phyloP scores from a whole-genome alignment of 2,329 filamentous ascomycete species.

The Monosporascus ibericus region DNA sequence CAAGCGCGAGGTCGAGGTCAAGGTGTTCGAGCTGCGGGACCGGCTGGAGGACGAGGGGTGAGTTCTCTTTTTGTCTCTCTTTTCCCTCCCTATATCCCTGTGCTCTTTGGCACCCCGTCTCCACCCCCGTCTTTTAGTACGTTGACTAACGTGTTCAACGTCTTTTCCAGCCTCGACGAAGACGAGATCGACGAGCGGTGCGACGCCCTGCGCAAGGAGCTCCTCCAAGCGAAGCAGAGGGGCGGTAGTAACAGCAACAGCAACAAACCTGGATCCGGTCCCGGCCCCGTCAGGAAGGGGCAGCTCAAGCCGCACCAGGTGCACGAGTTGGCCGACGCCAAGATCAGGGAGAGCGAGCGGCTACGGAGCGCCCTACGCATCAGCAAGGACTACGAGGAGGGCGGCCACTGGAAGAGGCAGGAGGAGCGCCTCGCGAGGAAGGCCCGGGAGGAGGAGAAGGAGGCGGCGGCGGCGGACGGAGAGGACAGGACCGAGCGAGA shows the following conservation, averaged over 20 bases:
- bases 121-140: no score
- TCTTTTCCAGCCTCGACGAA: conserved; percentile 59
- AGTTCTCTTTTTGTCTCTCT: conserved; percentile 16
- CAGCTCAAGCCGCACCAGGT: conserved; percentile 84
- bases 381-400: conserved; percentile 77
- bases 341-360: conserved; percentile 91
- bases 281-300: conserved; percentile 40
- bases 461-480: background rate
- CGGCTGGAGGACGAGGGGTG: conserved; percentile 86
- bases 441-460: conserved; percentile 33
- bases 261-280: conserved; percentile 23
- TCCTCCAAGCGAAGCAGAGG: conserved; percentile 42
- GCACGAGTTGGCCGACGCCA: conserved; percentile 91
- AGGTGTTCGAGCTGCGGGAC: conserved; percentile 86
- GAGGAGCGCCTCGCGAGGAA: conserved; percentile 57
- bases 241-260: background rate
- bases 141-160: conserved; percentile 7
- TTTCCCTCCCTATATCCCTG: background rate
- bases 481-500: conserved; percentile 1
- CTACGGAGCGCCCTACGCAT: conserved; percentile 83
- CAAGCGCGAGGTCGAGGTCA: conserved; percentile 84
- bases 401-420: conserved; percentile 77
- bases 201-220: conserved; percentile 57
- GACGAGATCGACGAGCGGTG: conserved; percentile 83
- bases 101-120: no score